These are phyloP conservation scores for Biscogniauxia sp. DNA, from an alignment of 2,329 filamentous ascomycete genomes.

Conservation along the genomic window DNA sequence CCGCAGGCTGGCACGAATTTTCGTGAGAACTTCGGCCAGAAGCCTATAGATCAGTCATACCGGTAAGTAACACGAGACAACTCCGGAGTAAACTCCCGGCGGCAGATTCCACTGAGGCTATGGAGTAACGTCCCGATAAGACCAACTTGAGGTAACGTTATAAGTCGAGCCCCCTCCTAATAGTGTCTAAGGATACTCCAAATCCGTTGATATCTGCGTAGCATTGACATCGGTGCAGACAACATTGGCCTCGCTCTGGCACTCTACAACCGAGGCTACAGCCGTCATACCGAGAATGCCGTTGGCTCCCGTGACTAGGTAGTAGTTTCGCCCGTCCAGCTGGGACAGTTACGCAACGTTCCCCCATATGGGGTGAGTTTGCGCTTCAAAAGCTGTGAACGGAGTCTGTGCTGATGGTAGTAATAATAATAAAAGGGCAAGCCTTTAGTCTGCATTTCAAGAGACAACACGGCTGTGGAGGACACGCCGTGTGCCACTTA, in stretches of 20 bases:
- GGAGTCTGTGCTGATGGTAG: too few relatives aligned
- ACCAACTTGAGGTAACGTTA: not conserved
- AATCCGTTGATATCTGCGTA: conserved; percentile 13
- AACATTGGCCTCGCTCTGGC: conserved; percentile 34
- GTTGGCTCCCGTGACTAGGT: conserved; percentile 26
- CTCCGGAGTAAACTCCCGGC: conserved; percentile 7
- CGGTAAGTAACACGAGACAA: conserved; percentile 21
- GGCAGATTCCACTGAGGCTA: not conserved
- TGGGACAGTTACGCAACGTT: too few relatives aligned
- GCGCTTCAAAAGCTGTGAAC: too few relatives aligned
- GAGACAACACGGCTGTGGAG: too few relatives aligned
- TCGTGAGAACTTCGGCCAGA: conserved; percentile 16
- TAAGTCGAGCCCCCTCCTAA: not conserved
- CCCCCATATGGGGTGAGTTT: too few relatives aligned
- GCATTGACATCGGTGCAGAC: conserved; percentile 30
- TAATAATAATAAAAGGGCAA: too few relatives aligned
- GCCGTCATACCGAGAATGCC: conserved; percentile 24
- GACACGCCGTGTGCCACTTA: too few relatives aligned
- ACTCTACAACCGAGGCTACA: conserved; percentile 27
- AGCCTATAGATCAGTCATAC: conserved; percentile 21
- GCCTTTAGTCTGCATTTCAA: too few relatives aligned
- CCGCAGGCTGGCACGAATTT: conserved; percentile 14
- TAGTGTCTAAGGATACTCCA: conserved; percentile 18
- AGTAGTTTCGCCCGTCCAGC: too few relatives aligned
- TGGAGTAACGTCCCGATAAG: too few relatives aligned